phyloP scores from a whole-genome alignment of 371 early-diverging fungal species.

The Mucor saturninus region DNA sequence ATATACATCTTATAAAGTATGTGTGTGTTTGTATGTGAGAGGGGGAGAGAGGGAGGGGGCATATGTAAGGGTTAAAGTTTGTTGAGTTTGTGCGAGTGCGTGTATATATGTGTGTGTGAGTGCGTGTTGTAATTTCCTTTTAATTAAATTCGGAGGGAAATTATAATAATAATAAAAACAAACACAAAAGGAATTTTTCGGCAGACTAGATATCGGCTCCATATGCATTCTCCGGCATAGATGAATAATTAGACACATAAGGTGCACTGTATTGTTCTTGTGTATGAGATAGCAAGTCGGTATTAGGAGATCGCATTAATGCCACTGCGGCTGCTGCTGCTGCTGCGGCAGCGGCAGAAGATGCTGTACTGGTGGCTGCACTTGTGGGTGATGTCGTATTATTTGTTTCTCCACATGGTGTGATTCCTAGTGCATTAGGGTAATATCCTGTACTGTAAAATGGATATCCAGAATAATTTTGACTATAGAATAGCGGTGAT shows the following conservation, averaged over 20 bases:
- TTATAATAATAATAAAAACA: conserved; percentile 1
- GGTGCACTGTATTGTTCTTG: conserved; percentile 8
- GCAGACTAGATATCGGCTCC: conserved; percentile 25
- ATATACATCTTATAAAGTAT: neutral
- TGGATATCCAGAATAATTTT: conserved; percentile 24
- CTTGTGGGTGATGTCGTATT: too few species aligned
- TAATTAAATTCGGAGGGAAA: conserved; percentile 6
- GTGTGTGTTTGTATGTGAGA: neutral
- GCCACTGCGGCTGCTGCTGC: conserved; percentile 26
- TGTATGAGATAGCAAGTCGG: conserved; percentile 23
- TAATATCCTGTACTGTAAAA: conserved; percentile 30
- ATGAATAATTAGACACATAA: conserved; percentile 1
- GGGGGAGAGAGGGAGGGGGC: neutral
- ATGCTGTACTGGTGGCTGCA: neutral
- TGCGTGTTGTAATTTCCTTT: neutral
- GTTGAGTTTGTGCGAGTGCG: neutral
- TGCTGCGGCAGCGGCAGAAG: conserved; percentile 17
- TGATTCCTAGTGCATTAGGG: conserved; percentile 28
- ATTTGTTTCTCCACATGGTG: conserved; percentile 25
- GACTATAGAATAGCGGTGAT: conserved; percentile 23
- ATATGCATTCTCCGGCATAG: conserved; percentile 23
- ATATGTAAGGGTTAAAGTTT: neutral
- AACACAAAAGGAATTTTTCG: conserved; percentile 2
- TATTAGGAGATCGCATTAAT: conserved; percentile 26
- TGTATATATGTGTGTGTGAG: too few species aligned